Evolutionary conservation across 768 basidiomycete genomes (phyloP).

Genomic region (Russula olivacea): DNA sequence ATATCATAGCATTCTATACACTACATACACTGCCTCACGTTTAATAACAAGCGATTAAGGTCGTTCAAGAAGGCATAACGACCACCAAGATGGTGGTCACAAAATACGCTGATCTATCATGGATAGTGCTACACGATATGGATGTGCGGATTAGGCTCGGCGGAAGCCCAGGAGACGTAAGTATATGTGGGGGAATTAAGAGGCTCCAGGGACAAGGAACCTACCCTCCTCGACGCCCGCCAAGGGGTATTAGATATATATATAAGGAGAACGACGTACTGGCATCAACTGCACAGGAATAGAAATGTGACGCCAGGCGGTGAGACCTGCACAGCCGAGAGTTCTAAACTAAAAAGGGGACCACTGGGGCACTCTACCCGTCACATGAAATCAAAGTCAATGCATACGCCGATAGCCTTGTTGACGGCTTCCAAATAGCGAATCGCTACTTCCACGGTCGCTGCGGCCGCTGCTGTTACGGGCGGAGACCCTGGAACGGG

Average conservation of each 20-base stretch:
- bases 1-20: neutral
- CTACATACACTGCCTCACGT: neutral
- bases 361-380: neutral
- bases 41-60: neutral
- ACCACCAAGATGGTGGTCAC: neutral
- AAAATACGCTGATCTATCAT: neutral
- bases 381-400: conserved; percentile 7
- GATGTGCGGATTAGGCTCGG: neutral
- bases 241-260: neutral
- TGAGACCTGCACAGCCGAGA: neutral
- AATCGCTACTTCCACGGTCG: neutral
- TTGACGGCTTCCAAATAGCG: conserved; percentile 15
- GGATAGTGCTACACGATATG: neutral
- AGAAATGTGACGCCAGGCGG: neutral
- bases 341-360: neutral
- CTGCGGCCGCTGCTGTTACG: neutral
- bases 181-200: neutral
- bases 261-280: neutral
- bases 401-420: conserved; percentile 9
- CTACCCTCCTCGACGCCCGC: neutral
- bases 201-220: neutral
- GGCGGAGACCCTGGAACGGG: neutral
- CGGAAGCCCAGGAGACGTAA: neutral
- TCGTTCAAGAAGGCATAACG: too few relatives aligned
- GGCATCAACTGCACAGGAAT: neutral